A percentile compares a stretch with the other conserved stretches of the same genome.
These are phyloP conservation scores for Stipa capillata DNA, from an alignment of 176 grass and related monocot species.

Conservation along the genomic window DNA sequence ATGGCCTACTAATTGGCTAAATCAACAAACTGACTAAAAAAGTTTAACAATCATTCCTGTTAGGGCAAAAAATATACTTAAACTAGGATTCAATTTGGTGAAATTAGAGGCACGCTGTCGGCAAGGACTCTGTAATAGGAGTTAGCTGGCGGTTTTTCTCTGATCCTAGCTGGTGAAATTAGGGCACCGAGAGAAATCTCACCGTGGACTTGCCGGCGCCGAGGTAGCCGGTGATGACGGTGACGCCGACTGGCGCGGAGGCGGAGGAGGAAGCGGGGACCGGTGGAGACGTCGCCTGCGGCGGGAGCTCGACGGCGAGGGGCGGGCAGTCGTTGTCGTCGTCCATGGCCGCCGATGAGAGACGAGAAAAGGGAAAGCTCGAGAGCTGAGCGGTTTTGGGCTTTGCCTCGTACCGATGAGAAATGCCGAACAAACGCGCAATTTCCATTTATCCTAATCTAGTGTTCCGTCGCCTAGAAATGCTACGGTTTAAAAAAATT, in stretches of 20 bases:
- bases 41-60: background rate
- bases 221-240: constrained; percentile 95
- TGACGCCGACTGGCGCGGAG: constrained; percentile 59
- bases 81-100: constrained; percentile 1
- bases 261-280: background rate
- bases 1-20: background rate
- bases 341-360: constrained; percentile 35
- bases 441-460: too few relatives aligned
- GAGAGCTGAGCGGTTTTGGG: background rate
- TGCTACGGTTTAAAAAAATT: too few relatives aligned
- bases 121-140: background rate
- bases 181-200: constrained; percentile 17
- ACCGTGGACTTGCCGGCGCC: constrained; percentile 96
- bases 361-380: background rate
- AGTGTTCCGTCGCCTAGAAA: too few relatives aligned
- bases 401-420: background rate
- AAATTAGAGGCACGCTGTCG: background rate
- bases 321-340: constrained; percentile 60
- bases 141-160: background rate
- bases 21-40: background rate
- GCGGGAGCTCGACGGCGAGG: constrained; percentile 46
- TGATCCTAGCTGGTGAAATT: background rate
- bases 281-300: background rate
- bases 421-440: background rate
- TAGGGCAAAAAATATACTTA: background rate